Percentiles rank a stretch among this genome's conserved stretches.
These are phyloP conservation scores for Theobroma grandiflorum DNA, from an alignment of 441 rosid species.

Conservation along the genomic window DNA sequence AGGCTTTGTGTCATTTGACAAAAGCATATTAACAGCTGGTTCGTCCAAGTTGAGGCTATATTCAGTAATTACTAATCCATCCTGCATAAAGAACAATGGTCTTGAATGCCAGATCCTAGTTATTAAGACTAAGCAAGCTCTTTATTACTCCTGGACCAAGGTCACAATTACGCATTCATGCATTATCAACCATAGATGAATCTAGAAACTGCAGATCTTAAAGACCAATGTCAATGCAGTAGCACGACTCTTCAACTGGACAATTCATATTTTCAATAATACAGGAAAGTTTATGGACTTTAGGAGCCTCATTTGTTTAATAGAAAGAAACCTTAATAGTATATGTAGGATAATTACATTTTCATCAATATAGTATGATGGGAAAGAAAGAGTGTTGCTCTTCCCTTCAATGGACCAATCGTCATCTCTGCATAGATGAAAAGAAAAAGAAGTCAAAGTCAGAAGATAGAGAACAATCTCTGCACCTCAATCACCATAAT, in stretches of 20 bases:
- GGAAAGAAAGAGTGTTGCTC: conserved; percentile 76
- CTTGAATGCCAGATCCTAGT: conserved; percentile 1
- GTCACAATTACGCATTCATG: background rate
- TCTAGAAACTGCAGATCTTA: background rate
- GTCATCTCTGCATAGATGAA: conserved; percentile 76
- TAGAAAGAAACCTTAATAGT: conserved; percentile 26
- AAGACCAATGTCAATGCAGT: background rate
- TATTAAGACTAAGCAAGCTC: background rate
- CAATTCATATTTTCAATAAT: background rate
- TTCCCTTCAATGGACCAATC: conserved; percentile 84
- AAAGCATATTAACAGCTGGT: conserved; percentile 4
- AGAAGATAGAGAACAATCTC: conserved; percentile 21
- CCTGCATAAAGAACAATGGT: background rate
- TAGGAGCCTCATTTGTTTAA: background rate
- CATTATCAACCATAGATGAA: background rate
- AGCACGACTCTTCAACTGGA: background rate
- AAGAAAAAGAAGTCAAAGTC: conserved; percentile 24
- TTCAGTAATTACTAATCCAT: background rate
- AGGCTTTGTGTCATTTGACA: conserved; percentile 3
- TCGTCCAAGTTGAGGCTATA: background rate
- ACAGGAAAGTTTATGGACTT: background rate
- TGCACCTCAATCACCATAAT: conserved; percentile 24
- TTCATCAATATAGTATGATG: conserved; percentile 95
- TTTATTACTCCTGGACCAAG: background rate
- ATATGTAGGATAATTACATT: conserved; percentile 66